These are phyloP conservation scores for Fusarium devonianum DNA, from an alignment of 2,329 filamentous ascomycete species.

Conservation along the genomic window DNA sequence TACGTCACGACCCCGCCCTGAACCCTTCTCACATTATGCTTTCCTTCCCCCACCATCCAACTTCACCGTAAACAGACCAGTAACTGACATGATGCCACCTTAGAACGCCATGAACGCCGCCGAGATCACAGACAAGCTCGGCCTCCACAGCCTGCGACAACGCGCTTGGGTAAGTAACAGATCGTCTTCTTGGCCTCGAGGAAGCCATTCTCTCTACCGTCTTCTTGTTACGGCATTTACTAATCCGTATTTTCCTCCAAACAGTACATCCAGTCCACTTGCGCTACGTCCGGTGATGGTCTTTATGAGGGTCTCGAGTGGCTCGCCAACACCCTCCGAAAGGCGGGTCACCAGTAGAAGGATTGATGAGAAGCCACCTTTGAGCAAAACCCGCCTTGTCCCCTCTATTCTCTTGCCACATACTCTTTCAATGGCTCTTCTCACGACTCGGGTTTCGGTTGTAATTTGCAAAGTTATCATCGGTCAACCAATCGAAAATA, in stretches of 20 bases:
- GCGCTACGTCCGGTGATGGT: constrained; percentile 98
- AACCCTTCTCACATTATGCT: constrained; percentile 12
- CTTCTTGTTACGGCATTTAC: constrained; percentile 18
- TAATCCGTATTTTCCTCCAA: constrained; percentile 33
- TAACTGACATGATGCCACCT: constrained; percentile 30
- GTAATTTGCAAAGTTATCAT: constrained; percentile 65
- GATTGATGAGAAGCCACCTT: constrained; percentile 44
- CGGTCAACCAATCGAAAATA: constrained; percentile 63
- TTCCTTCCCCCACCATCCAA: constrained; percentile 3
- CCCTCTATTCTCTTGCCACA: constrained; percentile 51
- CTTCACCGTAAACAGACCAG: constrained; percentile 6
- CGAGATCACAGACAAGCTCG: constrained; percentile 99
- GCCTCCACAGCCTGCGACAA: constrained; percentile 98
- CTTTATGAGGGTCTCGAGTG: constrained; percentile 98
- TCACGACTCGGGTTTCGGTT: constrained; percentile 60
- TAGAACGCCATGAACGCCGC: constrained; percentile 99
- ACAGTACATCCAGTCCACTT: constrained; percentile 99
- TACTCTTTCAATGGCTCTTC: constrained; percentile 51
- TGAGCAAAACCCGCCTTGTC: constrained; percentile 46
- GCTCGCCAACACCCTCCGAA: constrained; percentile 84
- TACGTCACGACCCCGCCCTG: constrained; percentile 59
- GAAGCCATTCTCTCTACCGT: not conserved
- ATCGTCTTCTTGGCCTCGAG: constrained; percentile 10
- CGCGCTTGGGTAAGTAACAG: constrained; percentile 90
- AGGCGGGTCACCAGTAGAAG: constrained; percentile 71